These are phyloP conservation scores for Nelumbo lutea DNA, from an alignment of 164 flowering plant genomes.

Conservation along the genomic window DNA sequence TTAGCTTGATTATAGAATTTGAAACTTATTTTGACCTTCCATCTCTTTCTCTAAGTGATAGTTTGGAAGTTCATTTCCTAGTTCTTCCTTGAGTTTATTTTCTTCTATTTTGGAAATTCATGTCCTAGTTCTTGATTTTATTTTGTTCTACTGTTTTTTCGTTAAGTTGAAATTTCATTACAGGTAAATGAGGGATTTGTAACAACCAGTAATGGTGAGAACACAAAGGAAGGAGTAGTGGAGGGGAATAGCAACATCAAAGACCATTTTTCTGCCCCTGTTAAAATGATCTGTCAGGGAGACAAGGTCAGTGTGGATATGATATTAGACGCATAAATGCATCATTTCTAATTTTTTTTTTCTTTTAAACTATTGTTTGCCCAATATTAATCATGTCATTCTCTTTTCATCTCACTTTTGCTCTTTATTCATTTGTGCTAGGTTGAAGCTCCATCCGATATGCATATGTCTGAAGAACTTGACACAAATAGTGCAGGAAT, in stretches of 20 bases:
- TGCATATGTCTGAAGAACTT: conserved; percentile 9
- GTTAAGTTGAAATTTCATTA: not conserved
- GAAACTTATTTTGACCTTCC: not conserved
- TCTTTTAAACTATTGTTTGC: too few relatives aligned
- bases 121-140: too few relatives aligned
- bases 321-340: not conserved
- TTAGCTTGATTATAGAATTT: not conserved
- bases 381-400: too few relatives aligned
- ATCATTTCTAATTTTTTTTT: too few relatives aligned
- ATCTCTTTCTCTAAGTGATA: not conserved
- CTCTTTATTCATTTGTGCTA: not conserved
- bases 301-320: conserved; percentile 3
- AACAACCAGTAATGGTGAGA: not conserved
- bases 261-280: not conserved
- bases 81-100: too few relatives aligned
- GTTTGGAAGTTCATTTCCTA: not conserved
- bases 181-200: not conserved
- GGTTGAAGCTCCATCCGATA: conserved; percentile 1
- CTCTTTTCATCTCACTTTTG: too few relatives aligned
- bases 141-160: not conserved
- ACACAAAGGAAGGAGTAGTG: not conserved
- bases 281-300: not conserved
- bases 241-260: not conserved
- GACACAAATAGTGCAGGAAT: conserved; percentile 2
- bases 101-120: not conserved